phyloP scores from a whole-genome alignment of 441 rosid species.

The Raphanus hybrid region DNA sequence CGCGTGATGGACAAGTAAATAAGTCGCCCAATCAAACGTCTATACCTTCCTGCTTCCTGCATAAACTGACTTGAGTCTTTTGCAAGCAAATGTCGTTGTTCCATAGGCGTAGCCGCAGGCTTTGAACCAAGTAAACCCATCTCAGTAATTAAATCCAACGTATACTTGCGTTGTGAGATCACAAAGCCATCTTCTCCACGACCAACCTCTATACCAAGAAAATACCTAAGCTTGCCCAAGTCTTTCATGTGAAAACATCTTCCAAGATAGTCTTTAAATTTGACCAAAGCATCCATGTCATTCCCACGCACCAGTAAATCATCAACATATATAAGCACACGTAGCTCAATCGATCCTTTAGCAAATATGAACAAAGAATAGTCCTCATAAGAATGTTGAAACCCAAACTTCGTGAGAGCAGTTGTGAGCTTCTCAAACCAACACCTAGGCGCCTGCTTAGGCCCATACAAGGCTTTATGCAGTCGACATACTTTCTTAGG shows the following conservation, averaged over 20 bases:
- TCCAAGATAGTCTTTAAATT: not conserved
- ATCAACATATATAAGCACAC: not conserved
- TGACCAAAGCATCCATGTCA: not conserved
- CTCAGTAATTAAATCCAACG: not conserved
- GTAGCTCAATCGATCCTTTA: not conserved
- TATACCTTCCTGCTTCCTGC: not conserved
- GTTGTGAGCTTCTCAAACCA: not conserved
- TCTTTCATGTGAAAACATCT: not conserved
- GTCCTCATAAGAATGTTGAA: not conserved
- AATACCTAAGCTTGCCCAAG: not conserved
- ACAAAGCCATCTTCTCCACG: not conserved
- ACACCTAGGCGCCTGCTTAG: not conserved
- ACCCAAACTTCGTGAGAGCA: not conserved
- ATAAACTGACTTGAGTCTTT: not conserved
- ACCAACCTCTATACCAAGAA: not conserved
- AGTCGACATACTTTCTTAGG: not conserved
- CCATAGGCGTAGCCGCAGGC: not conserved
- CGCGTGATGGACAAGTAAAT: not conserved
- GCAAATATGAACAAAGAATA: not conserved
- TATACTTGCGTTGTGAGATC: not conserved
- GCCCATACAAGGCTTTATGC: not conserved
- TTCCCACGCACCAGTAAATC: not conserved
- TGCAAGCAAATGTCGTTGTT: not conserved
- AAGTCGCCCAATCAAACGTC: not conserved
- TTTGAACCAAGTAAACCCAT: not conserved